Evolutionary conservation across 371 early-diverging fungal genomes (phyloP), one percentile per base, ranked within the genome.

Genomic region (Zychaea mexicana): DNA sequence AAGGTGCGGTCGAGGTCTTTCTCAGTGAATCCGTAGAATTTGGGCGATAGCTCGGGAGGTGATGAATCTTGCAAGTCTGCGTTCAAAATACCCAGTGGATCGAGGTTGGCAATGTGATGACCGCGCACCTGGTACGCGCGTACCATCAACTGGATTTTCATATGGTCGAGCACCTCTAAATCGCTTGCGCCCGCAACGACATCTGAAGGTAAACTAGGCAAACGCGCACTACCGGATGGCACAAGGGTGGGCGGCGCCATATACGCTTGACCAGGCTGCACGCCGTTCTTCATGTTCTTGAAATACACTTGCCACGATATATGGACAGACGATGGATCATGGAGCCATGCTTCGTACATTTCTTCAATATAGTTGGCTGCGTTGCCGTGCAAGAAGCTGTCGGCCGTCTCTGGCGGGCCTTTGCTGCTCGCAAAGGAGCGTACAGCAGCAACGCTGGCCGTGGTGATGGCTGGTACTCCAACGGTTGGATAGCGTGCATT

Each of bases 101-200:
- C 99, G 52, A 98, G 77, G 68, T 89, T 88, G 65, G 97, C 99
- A 64, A 96, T 82, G 61, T 94, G 96, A 71, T 98, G 99, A 30
- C 99, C 99, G 65, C 97, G 93, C 49, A 92, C 95, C 78, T 98
- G 97, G 79, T 94, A 97, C 33, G 98, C 98, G 60, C 98, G 90
- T 28, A 94, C 96, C 62, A 98, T 74, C n/a, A 97, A 88, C 84
- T 98, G 98, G 53, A 98, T 90, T 84, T 98, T 98, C 89, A 98
- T 88, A 76, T 97, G 97, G 81, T 97, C 98, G 78, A 93, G 85
- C 52, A 97, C 90, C 33, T 74, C 69, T 30, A 85, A 80, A 19
- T 83, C 75, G 17, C 72, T 76, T 27, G 67, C 52, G 62, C 69
- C 60, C 21, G 62, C 64, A 24, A 63, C 64, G 22, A 69, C 69